These are phyloP conservation scores for Phytophthora ohioensis DNA, from an alignment of 352 stramenopile species.

Conservation along the genomic window DNA sequence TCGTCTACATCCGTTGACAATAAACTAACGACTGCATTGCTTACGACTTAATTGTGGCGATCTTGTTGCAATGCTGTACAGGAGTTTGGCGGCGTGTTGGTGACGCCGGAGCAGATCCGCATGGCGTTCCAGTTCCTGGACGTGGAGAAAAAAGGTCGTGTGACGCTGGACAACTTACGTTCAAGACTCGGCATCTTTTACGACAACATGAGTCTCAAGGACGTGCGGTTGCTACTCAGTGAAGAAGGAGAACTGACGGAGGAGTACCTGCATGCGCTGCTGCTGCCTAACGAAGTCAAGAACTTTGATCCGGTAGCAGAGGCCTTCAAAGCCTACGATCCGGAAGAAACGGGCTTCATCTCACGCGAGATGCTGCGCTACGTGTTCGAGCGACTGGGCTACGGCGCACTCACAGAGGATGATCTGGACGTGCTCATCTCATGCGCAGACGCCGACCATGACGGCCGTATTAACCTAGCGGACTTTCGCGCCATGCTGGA, in stretches of 20 bases:
- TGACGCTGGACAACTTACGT: constrained; percentile 86
- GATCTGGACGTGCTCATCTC: constrained; percentile 87
- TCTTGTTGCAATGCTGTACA: constrained; percentile 28
- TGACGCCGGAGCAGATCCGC: constrained; percentile 87
- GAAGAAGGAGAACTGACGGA: constrained; percentile 80
- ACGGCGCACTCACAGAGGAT: constrained; percentile 83
- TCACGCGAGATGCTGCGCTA: constrained; percentile 81
- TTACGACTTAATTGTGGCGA: neutral
- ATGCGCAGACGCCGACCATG: constrained; percentile 85
- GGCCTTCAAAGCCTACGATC: constrained; percentile 92
- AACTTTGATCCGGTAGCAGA: constrained; percentile 92
- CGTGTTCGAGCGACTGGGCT: constrained; percentile 86
- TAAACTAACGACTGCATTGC: neutral
- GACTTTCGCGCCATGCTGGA: constrained; percentile 87
- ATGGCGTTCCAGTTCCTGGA: constrained; percentile 92
- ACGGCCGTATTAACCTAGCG: constrained; percentile 78
- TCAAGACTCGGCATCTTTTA: constrained; percentile 89
- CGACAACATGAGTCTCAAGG: constrained; percentile 85
- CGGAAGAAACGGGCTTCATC: constrained; percentile 86
- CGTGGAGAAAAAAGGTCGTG: constrained; percentile 76
- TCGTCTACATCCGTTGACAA: neutral
- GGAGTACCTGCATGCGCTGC: constrained; percentile 78
- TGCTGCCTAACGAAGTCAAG: constrained; percentile 90
- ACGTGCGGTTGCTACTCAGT: constrained; percentile 87
- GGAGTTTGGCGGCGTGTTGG: constrained; percentile 82